Conservation (phyloP, 495 filamentous ascomycete genomes). For the Aspergillus nanangensis region DNA sequence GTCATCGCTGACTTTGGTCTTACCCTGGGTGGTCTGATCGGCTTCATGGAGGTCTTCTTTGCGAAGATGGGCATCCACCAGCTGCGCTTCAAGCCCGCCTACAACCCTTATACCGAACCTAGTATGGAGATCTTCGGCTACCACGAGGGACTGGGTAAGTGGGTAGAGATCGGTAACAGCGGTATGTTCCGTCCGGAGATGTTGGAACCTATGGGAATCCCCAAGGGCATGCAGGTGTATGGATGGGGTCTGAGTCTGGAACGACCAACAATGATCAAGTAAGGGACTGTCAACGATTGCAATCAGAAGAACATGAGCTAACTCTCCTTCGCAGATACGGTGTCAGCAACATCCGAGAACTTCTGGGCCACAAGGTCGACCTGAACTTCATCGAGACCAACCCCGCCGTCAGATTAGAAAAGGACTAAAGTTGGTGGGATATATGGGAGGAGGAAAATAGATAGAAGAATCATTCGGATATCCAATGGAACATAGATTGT, state of each 20-base stretch:
- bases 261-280: conserved; percentile 97
- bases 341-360: conserved; percentile 78
- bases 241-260: conserved; percentile 89
- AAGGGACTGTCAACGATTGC: too few species aligned
- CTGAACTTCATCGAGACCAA: conserved; percentile 76
- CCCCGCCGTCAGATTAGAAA: conserved; percentile 77
- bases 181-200: conserved; percentile 99
- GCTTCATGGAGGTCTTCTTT: conserved; percentile 97
- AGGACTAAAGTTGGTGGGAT: conserved; percentile 45
- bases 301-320: background rate
- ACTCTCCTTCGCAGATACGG: conserved; percentile 49
- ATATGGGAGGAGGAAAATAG: conserved; percentile 5
- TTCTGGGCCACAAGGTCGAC: conserved; percentile 82
- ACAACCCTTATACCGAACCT: conserved; percentile 98
- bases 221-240: conserved; percentile 82
- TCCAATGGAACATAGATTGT: too few species aligned
- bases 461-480: conserved; percentile 10
- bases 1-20: conserved; percentile 95
- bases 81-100: conserved; percentile 94
- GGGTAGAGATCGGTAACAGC: conserved; percentile 95
- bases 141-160: conserved; percentile 83
- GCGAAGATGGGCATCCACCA: conserved; percentile 87
- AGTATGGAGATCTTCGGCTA: conserved; percentile 95
- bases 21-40: conserved; percentile 87
- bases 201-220: conserved; percentile 85